Evolutionary conservation across 257 asterid species (phyloP), one percentile per base, ranked within the genome.

Genomic region (Solanum infundibuliforme): DNA sequence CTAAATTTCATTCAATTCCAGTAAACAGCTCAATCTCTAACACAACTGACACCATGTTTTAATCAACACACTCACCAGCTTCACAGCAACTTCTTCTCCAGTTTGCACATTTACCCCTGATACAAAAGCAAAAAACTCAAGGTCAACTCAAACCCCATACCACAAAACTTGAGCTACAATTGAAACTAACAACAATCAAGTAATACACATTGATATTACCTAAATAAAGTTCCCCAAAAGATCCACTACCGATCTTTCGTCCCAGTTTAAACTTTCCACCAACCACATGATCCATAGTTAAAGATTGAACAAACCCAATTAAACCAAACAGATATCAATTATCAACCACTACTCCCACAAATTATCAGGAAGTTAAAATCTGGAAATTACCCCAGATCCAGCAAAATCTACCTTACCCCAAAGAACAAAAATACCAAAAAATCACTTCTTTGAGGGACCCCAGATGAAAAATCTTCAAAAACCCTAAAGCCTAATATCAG

Each of bases 231-330:
- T 96, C 98, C 90, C 98, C 98, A 90, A 96, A 96, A 73, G 98
- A 96, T 95, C 98, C 98, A 72, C 95, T 93, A n/a, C 98, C 98
- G 89, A 96, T 96, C 94, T 96, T 96, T 89, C 96, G 92, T 87
- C 96, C 96, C 43, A 96, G 92, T 95, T 93, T 96, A 90, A 92
- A 96, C 93, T 96, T 96, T 60, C 94, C 95, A 88, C 98, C 96
- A 87, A 96, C 90, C 52, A 94, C 93, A 87, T 90, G 98, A 94
- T 93, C 98, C 98, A 96, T 96, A 16, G 41, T 91, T 75, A 86
- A 74, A 83, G 90, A 75, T 81, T 89, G 74, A 90, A 89, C 29
- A 38, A 58, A 31, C 69, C 85, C 85, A 88, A 84, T 68, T 74
- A 79, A 88, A 58, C 88, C 66, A 75, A 55, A 88, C 36, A 87